These are phyloP conservation scores for Platanus orientalis DNA, from an alignment of 164 flowering plant genomes.

Conservation along the genomic window DNA sequence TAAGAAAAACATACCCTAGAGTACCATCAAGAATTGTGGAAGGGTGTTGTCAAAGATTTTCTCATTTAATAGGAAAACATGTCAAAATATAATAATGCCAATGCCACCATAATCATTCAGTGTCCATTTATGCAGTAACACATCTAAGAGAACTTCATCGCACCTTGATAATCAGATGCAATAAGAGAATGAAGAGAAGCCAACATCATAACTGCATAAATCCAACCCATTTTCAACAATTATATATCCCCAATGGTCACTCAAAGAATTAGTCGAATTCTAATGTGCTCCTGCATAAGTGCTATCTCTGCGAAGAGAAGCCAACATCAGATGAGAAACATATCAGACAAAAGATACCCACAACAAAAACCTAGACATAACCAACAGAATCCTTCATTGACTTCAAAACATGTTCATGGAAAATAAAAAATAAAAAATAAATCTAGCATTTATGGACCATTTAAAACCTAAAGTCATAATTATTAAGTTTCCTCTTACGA, in stretches of 20 bases:
- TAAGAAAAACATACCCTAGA: no score
- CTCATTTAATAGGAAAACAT: no score
- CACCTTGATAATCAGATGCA: conserved; percentile 56
- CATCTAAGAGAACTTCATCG: not conserved
- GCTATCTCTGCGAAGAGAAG: conserved; percentile 17
- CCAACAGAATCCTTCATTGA: no score
- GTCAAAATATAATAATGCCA: no score
- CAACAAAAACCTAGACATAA: not conserved
- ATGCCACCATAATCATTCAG: not conserved
- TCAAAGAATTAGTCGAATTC: conserved; percentile 4
- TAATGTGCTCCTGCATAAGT: conserved; percentile 1
- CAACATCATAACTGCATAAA: conserved; percentile 27
- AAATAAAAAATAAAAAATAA: no score
- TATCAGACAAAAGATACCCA: not conserved
- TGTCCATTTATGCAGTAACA: not conserved
- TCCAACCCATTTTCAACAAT: conserved; percentile 31
- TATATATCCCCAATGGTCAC: conserved; percentile 11
- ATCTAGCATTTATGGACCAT: no score
- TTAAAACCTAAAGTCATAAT: no score
- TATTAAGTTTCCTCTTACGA: no score
- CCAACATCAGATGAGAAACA: not conserved
- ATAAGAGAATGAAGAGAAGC: conserved; percentile 34
- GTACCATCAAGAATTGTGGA: no score
- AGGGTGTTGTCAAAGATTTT: no score
- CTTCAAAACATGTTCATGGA: no score